Base-by-base conservation (phyloP, 139 green algal species). In the Marvania coccoides region DNA sequence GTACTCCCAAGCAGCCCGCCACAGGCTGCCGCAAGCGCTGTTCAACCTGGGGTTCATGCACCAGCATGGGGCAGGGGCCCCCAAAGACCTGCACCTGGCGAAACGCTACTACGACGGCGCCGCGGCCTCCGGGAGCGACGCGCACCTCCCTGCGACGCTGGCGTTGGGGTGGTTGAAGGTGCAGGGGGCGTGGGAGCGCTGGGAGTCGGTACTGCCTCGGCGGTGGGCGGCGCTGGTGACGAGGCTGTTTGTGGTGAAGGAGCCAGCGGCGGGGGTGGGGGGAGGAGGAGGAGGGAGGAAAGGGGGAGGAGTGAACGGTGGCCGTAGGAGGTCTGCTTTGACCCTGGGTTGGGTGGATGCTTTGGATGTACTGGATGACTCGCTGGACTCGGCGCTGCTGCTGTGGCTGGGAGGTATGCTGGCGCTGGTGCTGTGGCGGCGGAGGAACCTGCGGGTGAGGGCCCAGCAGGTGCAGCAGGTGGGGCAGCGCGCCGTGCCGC, bases 21-120 rank as follows among this genome's bases (percentile, higher is more conserved):
- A 85, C 14, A 61, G 81, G 39, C 47, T 28, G 19, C 47, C 55
- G 23, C 84, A 96, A 69, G 90, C 91, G 23, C 84, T 94, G 70
- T 98, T 96, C 81, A 96, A 98, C 77, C 74, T 98, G 19, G 93
- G 90, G 14, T 92, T 81, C 70, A 93, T 94, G 86, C 87, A 98
- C 67, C 78, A 97, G 78, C 88, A 80, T 65, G 92, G 92, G 3
- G 76, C 82, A 37, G 93, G 93, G 3, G 73, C 96, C 46, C 82
- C 84, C 1, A 62, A 71, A 24, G 85, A 92, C 69, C 30, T 79
- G 4, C 78, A 87, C 65, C 69, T 92, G 59, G 85, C 85, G 35
- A 91, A 91, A 68, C 75, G 85, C 5, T 87, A 69, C 63, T 92
- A 85, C 42, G 85, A 92, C 56, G 57, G 64, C 46, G 66, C 73